Conservation (phyloP, 306 rosid genomes). For the Begonia masoniana region DNA sequence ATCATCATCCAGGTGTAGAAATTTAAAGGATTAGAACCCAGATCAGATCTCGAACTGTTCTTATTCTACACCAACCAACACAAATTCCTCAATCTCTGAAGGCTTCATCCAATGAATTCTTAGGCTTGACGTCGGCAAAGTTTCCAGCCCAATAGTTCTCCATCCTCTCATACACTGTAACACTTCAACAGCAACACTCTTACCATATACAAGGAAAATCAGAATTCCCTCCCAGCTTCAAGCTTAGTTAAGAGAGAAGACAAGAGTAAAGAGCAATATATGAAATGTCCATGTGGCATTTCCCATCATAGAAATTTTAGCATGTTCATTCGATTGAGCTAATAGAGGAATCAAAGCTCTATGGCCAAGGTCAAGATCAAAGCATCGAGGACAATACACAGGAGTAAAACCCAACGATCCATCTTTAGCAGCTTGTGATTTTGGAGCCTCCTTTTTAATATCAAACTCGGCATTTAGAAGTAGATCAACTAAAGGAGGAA, state of each 20-base stretch:
- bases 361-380: too few relatives aligned
- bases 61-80: slow-evolving; percentile 90
- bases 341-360: too few relatives aligned
- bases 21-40: slow-evolving; percentile 81
- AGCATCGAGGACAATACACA: too few relatives aligned
- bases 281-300: too few relatives aligned
- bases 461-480: too few relatives aligned
- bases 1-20: slow-evolving; percentile 71
- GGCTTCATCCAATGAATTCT: slow-evolving; percentile 94
- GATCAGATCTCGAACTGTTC: slow-evolving; percentile 75
- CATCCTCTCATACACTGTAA: slow-evolving; percentile 19
- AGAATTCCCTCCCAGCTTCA: neutral
- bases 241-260: neutral
- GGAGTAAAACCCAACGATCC: too few relatives aligned
- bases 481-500: too few relatives aligned
- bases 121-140: slow-evolving; percentile 74
- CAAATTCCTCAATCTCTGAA: slow-evolving; percentile 88
- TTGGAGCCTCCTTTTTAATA: too few relatives aligned
- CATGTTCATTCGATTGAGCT: too few relatives aligned
- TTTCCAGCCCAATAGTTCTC: slow-evolving; percentile 76
- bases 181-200: neutral
- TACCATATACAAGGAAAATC: neutral
- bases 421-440: too few relatives aligned
- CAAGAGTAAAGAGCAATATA: too few relatives aligned
- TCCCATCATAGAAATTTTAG: too few relatives aligned